Base-by-base conservation (phyloP, 805 yeast genomes). In the Schwanniomyces pseudopolymorphus region DNA sequence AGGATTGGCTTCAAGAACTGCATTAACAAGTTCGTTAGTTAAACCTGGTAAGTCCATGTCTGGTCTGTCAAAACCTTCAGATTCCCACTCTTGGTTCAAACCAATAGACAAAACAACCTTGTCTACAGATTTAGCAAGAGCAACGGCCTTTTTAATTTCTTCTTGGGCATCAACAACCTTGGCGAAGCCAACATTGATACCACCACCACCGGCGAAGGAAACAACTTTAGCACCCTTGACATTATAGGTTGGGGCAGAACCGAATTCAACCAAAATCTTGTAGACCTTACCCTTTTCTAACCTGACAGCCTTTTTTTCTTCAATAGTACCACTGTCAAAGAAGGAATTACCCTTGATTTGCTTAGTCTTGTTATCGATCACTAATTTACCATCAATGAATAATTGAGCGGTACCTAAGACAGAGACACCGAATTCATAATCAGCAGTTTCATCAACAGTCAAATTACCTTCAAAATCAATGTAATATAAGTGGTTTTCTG, bases 361-460 rank as follows among this genome's bases (percentile, higher is more conserved):
- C 24, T 70, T 58, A 37, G 80, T 76, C 54, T 70, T 74, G 64
- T 82, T 81, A 58, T 83, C 85, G 38, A 80, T 76, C 36, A 83
- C 66, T 49, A 80, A 63, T 54, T 75, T 54, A 48, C 63, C 84
- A 53, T 83, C 72, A 40, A 82, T 61, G 52, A 69, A 83, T 28
- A 83, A 53, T 55, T 73, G 72, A 20, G 81, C 85, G 31, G 85
- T 79, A 24, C 87, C 87, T 44, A 65, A 55, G 24, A 74, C 77
- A 21, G 77, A 59, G 41, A 75, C 57, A 33, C 85, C 85, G 53
- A 83, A 74, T 44, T 73, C 77, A 54, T 76, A 82, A 10, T 60
- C 70, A 6, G 76, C 84, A 37, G 72, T 51, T 37, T 65, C 71
- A 20, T 77, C 80, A 2, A 84, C 78, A 6, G 53, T 58, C 48